These are phyloP conservation scores for Sporothrix brunneoviolacea DNA, from an alignment of 2,329 filamentous ascomycete species.

Conservation along the genomic window DNA sequence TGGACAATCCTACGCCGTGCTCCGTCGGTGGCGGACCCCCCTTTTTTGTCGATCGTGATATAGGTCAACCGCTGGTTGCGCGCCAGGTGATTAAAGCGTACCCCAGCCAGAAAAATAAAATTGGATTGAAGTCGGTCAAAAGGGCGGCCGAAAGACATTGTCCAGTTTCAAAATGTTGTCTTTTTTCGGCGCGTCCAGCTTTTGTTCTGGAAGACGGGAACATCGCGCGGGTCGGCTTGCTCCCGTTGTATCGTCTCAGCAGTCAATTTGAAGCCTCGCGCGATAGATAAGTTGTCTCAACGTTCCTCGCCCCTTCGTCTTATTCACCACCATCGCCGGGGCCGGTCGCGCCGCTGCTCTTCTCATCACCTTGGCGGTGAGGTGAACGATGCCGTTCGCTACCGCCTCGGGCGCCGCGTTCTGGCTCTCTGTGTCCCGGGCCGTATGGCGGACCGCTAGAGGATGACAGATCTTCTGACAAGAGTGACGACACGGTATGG, in stretches of 20 bases:
- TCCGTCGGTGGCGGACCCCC: background rate
- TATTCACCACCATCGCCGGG: background rate
- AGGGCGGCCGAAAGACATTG: background rate
- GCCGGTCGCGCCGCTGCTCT: background rate
- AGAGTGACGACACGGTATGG: conserved; percentile 39
- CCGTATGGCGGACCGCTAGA: conserved; percentile 20
- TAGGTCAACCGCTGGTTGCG: background rate
- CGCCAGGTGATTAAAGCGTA: background rate
- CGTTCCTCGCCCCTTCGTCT: background rate
- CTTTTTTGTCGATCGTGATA: conserved; percentile 15
- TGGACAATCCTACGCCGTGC: conserved; percentile 2
- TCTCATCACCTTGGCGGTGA: background rate
- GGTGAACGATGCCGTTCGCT: conserved; percentile 28
- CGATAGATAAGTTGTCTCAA: no score
- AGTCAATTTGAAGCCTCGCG: no score
- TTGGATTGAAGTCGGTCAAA: background rate
- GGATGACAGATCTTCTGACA: conserved; percentile 34
- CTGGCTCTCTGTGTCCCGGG: conserved; percentile 16
- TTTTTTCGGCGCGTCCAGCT: no score
- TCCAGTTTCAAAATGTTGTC: no score
- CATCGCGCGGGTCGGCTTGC: no score
- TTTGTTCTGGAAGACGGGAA: no score
- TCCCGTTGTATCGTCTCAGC: no score
- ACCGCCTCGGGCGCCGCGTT: conserved; percentile 17
- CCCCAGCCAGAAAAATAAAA: background rate